Evolutionary conservation across 1,284 basidiomycete species (phyloP).

Genomic region (Jaminaea rosea): DNA sequence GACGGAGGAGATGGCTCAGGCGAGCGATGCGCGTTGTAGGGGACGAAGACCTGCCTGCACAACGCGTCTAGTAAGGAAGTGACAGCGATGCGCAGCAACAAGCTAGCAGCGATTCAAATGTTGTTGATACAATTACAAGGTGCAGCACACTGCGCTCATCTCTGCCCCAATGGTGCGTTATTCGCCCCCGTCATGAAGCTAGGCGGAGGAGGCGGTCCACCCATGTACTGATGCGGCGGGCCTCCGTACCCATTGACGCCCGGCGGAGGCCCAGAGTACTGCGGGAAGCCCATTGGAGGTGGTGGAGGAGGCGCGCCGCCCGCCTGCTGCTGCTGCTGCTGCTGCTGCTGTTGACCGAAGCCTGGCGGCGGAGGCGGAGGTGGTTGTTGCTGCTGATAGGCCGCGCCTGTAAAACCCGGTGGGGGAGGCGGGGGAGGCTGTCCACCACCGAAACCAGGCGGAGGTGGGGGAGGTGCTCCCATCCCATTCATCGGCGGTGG

Average conservation of each 20-base stretch:
- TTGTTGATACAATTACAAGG: background rate
- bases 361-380: background rate
- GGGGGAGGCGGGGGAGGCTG: background rate
- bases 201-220: conserved; percentile 3
- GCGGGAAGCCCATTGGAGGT: conserved; percentile 9
- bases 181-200: conserved; percentile 8
- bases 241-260: background rate
- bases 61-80: no score
- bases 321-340: background rate
- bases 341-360: background rate
- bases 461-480: background rate
- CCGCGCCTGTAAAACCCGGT: background rate
- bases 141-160: background rate
- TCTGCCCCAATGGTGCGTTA: conserved; percentile 5
- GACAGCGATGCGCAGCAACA: no score
- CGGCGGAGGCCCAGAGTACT: conserved; percentile 1
- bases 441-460: conserved; percentile 5
- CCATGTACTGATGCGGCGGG: background rate
- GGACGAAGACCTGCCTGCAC: no score
- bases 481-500: background rate
- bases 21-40: no score
- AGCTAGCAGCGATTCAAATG: no score
- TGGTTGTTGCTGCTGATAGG: no score
- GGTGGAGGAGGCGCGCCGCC: conserved; percentile 4
- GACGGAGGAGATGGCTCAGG: background rate